Conservation (phyloP, 1,139 yeast species). For the Debaryomyces robertsiae region DNA sequence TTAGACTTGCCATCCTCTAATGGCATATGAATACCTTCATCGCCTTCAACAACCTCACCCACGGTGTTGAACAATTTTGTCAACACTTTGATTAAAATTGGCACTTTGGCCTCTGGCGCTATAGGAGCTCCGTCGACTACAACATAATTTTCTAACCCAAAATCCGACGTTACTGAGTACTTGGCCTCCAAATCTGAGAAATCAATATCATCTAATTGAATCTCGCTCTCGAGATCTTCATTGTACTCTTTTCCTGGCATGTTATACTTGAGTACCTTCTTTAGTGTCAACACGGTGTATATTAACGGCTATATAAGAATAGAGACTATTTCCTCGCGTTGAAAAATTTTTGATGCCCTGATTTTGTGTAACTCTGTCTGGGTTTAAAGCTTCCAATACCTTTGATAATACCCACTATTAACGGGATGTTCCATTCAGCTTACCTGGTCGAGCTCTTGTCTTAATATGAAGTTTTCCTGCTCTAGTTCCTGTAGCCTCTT, state of each 20-base stretch:
- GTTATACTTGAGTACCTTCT: slow-evolving; percentile 2
- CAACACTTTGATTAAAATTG: slow-evolving; percentile 81
- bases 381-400: too few species aligned
- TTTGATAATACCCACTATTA: too few species aligned
- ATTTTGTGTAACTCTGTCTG: slow-evolving; percentile 13
- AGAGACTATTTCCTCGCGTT: slow-evolving; percentile 8
- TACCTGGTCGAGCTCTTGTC: slow-evolving; percentile 20
- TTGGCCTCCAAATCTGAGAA: slow-evolving; percentile 85
- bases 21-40: slow-evolving; percentile 79
- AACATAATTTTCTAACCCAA: slow-evolving; percentile 74
- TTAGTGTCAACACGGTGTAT: not conserved
- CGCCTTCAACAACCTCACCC: slow-evolving; percentile 70
- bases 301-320: not conserved
- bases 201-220: slow-evolving; percentile 65
- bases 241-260: slow-evolving; percentile 30
- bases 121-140: slow-evolving; percentile 96
- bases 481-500: slow-evolving; percentile 56
- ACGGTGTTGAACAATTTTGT: slow-evolving; percentile 70
- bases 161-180: slow-evolving; percentile 61
- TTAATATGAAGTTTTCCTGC: slow-evolving; percentile 49
- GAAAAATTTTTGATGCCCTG: slow-evolving; percentile 14
- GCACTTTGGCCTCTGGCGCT: slow-evolving; percentile 88
- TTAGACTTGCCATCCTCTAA: slow-evolving; percentile 76
- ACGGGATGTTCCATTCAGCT: too few species aligned
- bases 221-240: slow-evolving; percentile 48